A percentile compares a stretch with the other conserved stretches of the same genome.
Evolutionary conservation across 495 filamentous ascomycete species (phyloP).

Genomic region (Hypoxylon perforatum): DNA sequence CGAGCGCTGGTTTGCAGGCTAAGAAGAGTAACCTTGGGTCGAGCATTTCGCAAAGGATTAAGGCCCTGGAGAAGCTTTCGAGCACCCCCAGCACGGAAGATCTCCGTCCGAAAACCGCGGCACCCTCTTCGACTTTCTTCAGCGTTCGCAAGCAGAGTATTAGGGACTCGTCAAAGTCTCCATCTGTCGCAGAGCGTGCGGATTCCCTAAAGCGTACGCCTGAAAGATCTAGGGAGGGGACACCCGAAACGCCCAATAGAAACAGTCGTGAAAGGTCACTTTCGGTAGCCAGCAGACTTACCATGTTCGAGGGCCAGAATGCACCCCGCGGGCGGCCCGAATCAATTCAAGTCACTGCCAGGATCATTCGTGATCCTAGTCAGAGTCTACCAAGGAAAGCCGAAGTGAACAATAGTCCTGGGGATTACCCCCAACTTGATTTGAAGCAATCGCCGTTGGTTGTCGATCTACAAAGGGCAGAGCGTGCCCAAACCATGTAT

Average conservation of each 20-base stretch:
- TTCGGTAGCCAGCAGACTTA: conserved; percentile 58
- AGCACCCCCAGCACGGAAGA: conserved; percentile 43
- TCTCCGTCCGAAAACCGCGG: conserved; percentile 52
- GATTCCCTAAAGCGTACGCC: conserved; percentile 53
- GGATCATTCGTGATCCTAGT: conserved; percentile 73
- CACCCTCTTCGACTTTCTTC: conserved; percentile 61
- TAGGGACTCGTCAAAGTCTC: conserved; percentile 55
- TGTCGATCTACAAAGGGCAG: conserved; percentile 72
- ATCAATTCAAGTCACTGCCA: conserved; percentile 84
- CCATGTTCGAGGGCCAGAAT: conserved; percentile 58
- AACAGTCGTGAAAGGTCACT: conserved; percentile 51
- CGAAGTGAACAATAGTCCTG: conserved; percentile 48
- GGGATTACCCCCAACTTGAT: conserved; percentile 63
- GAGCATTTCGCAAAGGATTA: conserved; percentile 89
- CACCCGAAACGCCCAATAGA: conserved; percentile 48
- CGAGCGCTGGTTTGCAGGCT: conserved; percentile 59
- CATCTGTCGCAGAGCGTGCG: conserved; percentile 58
- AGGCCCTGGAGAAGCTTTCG: conserved; percentile 83
- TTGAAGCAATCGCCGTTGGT: conserved; percentile 77
- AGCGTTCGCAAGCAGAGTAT: conserved; percentile 60
- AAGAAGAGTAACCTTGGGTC: conserved; percentile 86
- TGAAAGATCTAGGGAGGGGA: conserved; percentile 55
- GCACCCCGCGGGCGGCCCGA: conserved; percentile 61
- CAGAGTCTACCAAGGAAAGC: conserved; percentile 59
- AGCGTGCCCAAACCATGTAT: conserved; percentile 30